Conservation (phyloP, 176 grass and related monocot species). For the Saccharum officinarum region DNA sequence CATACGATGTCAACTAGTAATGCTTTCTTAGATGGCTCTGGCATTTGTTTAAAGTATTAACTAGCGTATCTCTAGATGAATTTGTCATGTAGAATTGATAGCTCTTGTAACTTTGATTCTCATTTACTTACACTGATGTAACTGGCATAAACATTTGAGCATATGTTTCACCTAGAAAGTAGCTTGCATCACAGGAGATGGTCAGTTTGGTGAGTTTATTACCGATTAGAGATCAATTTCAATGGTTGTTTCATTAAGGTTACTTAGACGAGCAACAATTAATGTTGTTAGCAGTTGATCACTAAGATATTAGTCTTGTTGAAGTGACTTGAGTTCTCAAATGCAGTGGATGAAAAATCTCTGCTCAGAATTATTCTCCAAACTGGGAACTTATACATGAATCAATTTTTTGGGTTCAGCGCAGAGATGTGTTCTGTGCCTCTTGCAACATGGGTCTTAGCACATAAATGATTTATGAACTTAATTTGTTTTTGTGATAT, state of each 20-base stretch:
- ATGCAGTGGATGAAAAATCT: not conserved
- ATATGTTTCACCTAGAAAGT: not conserved
- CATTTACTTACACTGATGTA: not conserved
- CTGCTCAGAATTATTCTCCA: not conserved
- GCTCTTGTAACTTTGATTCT: not conserved
- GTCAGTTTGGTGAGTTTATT: not conserved
- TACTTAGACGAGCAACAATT: not conserved
- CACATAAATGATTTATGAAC: not conserved
- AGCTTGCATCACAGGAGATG: not conserved
- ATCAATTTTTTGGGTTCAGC: not conserved
- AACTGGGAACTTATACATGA: not conserved
- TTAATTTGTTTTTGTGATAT: too few species aligned
- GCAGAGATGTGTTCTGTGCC: not conserved
- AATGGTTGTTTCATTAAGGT: not conserved
- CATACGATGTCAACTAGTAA: not conserved
- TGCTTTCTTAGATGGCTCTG: not conserved
- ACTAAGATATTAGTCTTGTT: not conserved
- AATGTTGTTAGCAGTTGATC: slow-evolving; percentile 4
- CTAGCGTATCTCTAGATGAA: not conserved
- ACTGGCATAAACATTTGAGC: not conserved
- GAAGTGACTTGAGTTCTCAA: not conserved
- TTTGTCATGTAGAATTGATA: not conserved
- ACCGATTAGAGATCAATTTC: not conserved
- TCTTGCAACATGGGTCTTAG: not conserved
- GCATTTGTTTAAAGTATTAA: not conserved